phyloP scores from a whole-genome alignment of 2,329 filamentous ascomycete genomes.

The Nemania sp. region DNA sequence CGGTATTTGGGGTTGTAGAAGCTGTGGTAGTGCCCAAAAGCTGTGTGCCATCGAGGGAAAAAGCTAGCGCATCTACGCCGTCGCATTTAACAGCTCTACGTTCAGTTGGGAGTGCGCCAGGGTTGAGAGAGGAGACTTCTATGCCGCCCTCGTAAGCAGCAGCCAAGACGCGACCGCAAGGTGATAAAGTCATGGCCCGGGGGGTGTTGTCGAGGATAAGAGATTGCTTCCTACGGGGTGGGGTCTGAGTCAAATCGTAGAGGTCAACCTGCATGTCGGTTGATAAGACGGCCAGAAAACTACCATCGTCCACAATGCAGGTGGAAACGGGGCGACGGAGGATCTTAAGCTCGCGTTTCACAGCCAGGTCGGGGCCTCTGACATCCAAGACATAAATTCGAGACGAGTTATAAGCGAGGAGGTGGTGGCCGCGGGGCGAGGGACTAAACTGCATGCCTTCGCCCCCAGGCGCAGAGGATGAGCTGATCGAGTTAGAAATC shows the following conservation, averaged over 20 bases:
- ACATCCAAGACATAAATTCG: slow-evolving; percentile 84
- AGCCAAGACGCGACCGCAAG: slow-evolving; percentile 83
- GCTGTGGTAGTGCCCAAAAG: slow-evolving; percentile 80
- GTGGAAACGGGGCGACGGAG: slow-evolving; percentile 79
- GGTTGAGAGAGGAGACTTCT: slow-evolving; percentile 81
- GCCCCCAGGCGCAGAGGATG: slow-evolving; percentile 83
- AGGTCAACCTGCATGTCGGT: slow-evolving; percentile 86
- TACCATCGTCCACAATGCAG: slow-evolving; percentile 83
- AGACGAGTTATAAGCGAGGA: slow-evolving; percentile 87
- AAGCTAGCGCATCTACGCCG: slow-evolving; percentile 77
- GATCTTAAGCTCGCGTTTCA: slow-evolving; percentile 84
- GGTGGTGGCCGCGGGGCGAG: slow-evolving; percentile 78
- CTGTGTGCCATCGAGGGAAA: slow-evolving; percentile 82
- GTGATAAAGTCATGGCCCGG: slow-evolving; percentile 81
- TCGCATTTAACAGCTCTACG: slow-evolving; percentile 83
- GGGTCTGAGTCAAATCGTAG: slow-evolving; percentile 76
- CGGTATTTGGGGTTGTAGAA: slow-evolving; percentile 74
- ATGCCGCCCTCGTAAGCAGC: slow-evolving; percentile 90
- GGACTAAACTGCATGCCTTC: slow-evolving; percentile 88
- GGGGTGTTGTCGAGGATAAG: slow-evolving; percentile 83
- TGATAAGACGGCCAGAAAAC: slow-evolving; percentile 81
- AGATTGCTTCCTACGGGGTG: slow-evolving; percentile 78
- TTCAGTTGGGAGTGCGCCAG: slow-evolving; percentile 72
- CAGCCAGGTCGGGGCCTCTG: slow-evolving; percentile 67
- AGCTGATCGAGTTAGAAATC: slow-evolving; percentile 85